Conservation (phyloP, 192 early-diverging fungal species). For the Chytriomyces confervae region DNA sequence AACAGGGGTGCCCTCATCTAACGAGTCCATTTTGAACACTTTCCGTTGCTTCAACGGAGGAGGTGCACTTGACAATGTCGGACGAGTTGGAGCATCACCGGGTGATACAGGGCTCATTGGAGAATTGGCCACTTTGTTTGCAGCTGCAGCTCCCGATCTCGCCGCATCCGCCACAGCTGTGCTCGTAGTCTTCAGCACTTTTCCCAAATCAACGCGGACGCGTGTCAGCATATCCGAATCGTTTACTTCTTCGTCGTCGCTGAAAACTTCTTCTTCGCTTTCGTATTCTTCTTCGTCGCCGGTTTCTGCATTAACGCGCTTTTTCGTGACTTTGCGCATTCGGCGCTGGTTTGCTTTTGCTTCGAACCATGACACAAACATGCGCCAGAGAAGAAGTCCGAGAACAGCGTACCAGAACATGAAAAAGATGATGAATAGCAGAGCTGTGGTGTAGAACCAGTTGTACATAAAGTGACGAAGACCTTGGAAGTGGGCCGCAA, state of each 20-base stretch:
- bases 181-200: constrained; percentile 28
- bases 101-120: not conserved
- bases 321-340: constrained; percentile 9
- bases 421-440: constrained; percentile 60
- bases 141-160: not conserved
- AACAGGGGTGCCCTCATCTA: constrained; percentile 18
- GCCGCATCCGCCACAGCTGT: not conserved
- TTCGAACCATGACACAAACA: constrained; percentile 41
- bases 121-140: not conserved
- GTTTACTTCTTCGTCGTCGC: constrained; percentile 19
- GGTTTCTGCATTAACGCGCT: constrained; percentile 12
- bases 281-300: constrained; percentile 22
- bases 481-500: constrained; percentile 69
- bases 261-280: constrained; percentile 22
- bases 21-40: constrained; percentile 17
- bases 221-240: constrained; percentile 14
- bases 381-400: constrained; percentile 42
- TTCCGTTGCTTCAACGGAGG: not conserved
- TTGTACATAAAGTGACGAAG: constrained; percentile 78
- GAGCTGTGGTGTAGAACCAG: constrained; percentile 66
- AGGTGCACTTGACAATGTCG: not conserved
- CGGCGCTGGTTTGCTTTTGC: not conserved
- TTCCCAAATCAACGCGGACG: constrained; percentile 25
- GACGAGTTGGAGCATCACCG: not conserved
- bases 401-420: constrained; percentile 59